These are phyloP conservation scores for Aspergillus asperescens DNA, from an alignment of 495 filamentous ascomycete genomes.

Conservation along the genomic window DNA sequence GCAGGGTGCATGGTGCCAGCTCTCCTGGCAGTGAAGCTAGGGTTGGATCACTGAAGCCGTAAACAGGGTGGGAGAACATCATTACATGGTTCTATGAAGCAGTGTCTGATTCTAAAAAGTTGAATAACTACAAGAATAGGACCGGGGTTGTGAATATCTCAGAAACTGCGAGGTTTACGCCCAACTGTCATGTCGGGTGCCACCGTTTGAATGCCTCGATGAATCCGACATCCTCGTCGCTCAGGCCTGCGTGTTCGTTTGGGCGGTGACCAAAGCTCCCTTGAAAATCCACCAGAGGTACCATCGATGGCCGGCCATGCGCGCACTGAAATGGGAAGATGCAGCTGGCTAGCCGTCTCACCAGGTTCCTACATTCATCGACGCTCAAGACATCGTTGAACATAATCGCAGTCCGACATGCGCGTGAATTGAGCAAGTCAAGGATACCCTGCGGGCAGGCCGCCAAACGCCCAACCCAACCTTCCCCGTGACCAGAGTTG, in stretches of 20 bases:
- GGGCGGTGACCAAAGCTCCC: neutral
- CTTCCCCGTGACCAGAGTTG: neutral
- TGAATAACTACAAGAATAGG: too few species aligned
- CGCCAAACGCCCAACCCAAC: constrained; percentile 56
- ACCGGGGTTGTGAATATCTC: too few species aligned
- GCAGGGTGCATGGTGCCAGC: too few species aligned
- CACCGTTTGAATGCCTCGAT: constrained; percentile 21
- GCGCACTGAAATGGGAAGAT: constrained; percentile 92
- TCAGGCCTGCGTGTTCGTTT: neutral
- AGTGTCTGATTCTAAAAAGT: too few species aligned
- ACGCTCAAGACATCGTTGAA: constrained; percentile 76
- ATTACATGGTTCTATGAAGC: too few species aligned
- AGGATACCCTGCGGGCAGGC: constrained; percentile 72
- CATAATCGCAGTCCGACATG: constrained; percentile 92
- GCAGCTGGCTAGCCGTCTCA: constrained; percentile 58
- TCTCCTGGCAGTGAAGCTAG: too few species aligned
- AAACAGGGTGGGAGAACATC: too few species aligned
- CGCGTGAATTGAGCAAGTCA: constrained; percentile 82
- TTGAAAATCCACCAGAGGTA: constrained; percentile 60
- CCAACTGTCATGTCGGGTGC: neutral
- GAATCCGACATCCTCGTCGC: constrained; percentile 7
- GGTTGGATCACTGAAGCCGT: too few species aligned
- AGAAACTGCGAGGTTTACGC: too few species aligned
- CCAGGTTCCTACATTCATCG: constrained; percentile 60
- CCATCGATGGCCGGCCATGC: constrained; percentile 74